Conservation (phyloP, 1,139 yeast species). For the Meyerozyma smithsonii region DNA sequence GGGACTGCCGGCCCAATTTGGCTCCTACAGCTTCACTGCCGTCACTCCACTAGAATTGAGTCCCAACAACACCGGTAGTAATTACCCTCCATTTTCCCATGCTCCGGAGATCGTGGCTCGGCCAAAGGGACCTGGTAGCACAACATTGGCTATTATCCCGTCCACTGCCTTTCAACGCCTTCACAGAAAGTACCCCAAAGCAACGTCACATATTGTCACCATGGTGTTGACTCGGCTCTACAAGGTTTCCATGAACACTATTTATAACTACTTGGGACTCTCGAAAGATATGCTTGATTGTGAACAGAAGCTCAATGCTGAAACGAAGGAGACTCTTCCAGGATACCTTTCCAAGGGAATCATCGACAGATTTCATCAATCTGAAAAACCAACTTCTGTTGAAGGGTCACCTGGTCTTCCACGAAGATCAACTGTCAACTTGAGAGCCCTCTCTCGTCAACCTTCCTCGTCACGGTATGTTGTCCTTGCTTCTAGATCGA, state of each 20-base stretch:
- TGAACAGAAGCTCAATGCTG: slow-evolving; percentile 61
- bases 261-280: slow-evolving; percentile 79
- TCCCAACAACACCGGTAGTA: slow-evolving; percentile 5
- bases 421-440: slow-evolving; percentile 1
- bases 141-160: slow-evolving; percentile 92
- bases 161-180: slow-evolving; percentile 73
- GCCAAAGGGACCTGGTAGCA: slow-evolving; percentile 44
- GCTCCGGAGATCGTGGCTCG: slow-evolving; percentile 52
- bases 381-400: slow-evolving; percentile 3
- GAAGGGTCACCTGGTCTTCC: slow-evolving; percentile 7
- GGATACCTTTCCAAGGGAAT: slow-evolving; percentile 57
- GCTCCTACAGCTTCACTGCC: slow-evolving; percentile 22
- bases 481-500: slow-evolving; percentile 53
- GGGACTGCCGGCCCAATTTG: slow-evolving; percentile 23
- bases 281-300: slow-evolving; percentile 79
- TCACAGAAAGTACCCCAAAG: slow-evolving; percentile 74
- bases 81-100: slow-evolving; percentile 6
- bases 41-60: not conserved
- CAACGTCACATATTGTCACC: slow-evolving; percentile 91
- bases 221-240: slow-evolving; percentile 84
- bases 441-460: slow-evolving; percentile 4
- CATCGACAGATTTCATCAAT: slow-evolving; percentile 33
- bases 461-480: slow-evolving; percentile 54
- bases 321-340: slow-evolving; percentile 48
- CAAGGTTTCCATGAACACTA: slow-evolving; percentile 87